Evolutionary conservation across 805 yeast species (phyloP).

Genomic region (Ogataea populi-albae): DNA sequence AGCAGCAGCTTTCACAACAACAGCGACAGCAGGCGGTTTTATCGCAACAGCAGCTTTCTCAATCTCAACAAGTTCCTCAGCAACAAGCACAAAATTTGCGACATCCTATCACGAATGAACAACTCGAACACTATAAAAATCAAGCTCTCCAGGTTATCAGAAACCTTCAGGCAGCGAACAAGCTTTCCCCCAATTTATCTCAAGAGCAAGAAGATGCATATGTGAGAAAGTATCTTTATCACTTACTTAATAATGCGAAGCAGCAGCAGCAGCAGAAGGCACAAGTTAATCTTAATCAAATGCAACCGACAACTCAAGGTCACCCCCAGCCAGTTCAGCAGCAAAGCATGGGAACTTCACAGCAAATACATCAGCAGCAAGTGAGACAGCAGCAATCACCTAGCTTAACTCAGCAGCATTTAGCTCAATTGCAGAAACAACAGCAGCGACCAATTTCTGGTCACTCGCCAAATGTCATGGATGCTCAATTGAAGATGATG

Average conservation of each 20-base stretch:
- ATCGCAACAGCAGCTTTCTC: slow-evolving; percentile 11
- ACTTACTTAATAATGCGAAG: slow-evolving; percentile 22
- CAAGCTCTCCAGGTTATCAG: slow-evolving; percentile 36
- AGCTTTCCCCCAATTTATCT: slow-evolving; percentile 30
- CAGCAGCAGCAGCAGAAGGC: slow-evolving; percentile 20
- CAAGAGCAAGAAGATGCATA: slow-evolving; percentile 36
- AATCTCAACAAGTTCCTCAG: slow-evolving; percentile 18
- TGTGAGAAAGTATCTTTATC: slow-evolving; percentile 32
- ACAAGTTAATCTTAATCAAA: slow-evolving; percentile 15
- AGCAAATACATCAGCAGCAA: slow-evolving; percentile 16
- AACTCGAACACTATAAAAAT: slow-evolving; percentile 29
- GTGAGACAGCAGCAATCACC: slow-evolving; percentile 12
- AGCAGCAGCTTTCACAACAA: slow-evolving; percentile 21
- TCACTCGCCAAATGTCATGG: slow-evolving; percentile 15
- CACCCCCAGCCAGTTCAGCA: slow-evolving; percentile 21
- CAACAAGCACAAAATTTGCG: slow-evolving; percentile 7
- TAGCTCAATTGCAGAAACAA: slow-evolving; percentile 5
- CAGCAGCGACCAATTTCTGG: slow-evolving; percentile 10
- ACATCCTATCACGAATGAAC: slow-evolving; percentile 21
- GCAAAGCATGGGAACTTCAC: slow-evolving; percentile 10
- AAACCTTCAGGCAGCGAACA: slow-evolving; percentile 33
- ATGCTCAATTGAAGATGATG: slow-evolving; percentile 18
- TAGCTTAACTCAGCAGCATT: too few relatives aligned
- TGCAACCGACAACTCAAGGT: slow-evolving; percentile 21
- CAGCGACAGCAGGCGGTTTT: slow-evolving; percentile 13